Evolutionary conservation across 805 yeast genomes (phyloP), one percentile per base, ranked within the genome.

Genomic region (Nakazawaea peltata): DNA sequence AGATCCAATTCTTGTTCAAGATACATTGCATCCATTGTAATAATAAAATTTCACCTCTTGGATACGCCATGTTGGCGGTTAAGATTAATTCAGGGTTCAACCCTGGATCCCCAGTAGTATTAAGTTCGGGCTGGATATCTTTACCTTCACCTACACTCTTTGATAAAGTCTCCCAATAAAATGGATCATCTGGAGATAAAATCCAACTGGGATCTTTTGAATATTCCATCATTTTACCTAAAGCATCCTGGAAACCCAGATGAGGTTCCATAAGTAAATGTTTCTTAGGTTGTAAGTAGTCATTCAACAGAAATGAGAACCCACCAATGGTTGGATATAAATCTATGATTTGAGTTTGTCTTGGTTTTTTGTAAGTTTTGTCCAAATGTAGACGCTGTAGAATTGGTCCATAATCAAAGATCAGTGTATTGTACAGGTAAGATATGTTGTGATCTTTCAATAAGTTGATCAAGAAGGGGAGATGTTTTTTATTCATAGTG

Each of bases 1-100:
- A 79, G 7, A 84, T 52, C 95, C 95, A 85, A 48, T 81, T 82
- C 32, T 69, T 63, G 50, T 78, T 68, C 0, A 71, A 77, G 19
- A 78, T 60, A 54, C 94, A 81, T 41, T 69, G 70, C 22, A 81
- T 53, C 76, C 86, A 81, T 56, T 85, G 95, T 38, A 81, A 76
- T 18, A 81, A 54, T 13, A 84, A 65, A 33, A 80, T 75, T 50
- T 81, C 92, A 10, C 81, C 82, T 40, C 66, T 68, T 7, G 61
- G 50, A 13, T 47, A 42, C 4, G 46, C 34, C 21, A 50, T 50
- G 32, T 53, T 53, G 11, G 54, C 59, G n/a, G 49, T 46, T 11
- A 59, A 28, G 22, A 59, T 34, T 13, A 59, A 12, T 1, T 59
- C 37, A 9, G 49, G 45, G 35, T 59, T 55, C 18, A 57, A 5